Evolutionary conservation across 2,329 filamentous ascomycete species (phyloP).

Genomic region (Pseudonectria buxi): DNA sequence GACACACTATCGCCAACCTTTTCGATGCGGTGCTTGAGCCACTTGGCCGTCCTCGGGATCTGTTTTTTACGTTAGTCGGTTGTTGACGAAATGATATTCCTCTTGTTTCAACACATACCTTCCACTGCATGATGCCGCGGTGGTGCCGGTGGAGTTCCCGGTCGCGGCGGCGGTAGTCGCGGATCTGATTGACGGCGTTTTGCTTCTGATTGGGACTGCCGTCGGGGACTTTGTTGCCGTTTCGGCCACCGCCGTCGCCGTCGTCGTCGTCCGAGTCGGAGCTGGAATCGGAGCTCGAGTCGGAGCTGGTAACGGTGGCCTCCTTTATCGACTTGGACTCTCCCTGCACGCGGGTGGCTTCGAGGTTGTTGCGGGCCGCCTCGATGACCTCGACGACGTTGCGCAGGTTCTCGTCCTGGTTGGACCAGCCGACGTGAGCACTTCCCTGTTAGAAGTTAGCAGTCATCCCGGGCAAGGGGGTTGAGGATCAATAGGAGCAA

Average conservation of each 20-base stretch:
- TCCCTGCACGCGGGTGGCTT: constrained; percentile 25
- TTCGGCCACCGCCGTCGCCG: constrained; percentile 4
- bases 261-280: constrained; percentile 24
- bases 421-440: constrained; percentile 31
- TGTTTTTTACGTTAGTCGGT: constrained; percentile 13
- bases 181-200: constrained; percentile 42
- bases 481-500: not conserved
- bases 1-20: constrained; percentile 54
- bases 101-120: constrained; percentile 22
- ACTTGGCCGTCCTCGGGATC: constrained; percentile 41
- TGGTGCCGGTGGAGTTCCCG: constrained; percentile 59
- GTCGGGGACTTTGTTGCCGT: constrained; percentile 31
- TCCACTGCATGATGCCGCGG: constrained; percentile 68
- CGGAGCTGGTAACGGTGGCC: constrained; percentile 14
- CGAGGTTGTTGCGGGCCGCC: constrained; percentile 29
- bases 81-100: not conserved
- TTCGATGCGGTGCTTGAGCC: constrained; percentile 45
- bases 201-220: constrained; percentile 35
- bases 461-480: not conserved
- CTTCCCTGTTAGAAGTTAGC: constrained; percentile 21
- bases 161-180: constrained; percentile 53
- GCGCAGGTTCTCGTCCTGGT: constrained; percentile 26
- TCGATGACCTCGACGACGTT: constrained; percentile 43
- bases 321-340: constrained; percentile 30
- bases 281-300: constrained; percentile 21